A percentile compares a stretch with the other conserved stretches of the same genome.
These are phyloP conservation scores for Coemansia sp. DNA, from an alignment of 192 early-diverging fungal species.

Conservation along the genomic window DNA sequence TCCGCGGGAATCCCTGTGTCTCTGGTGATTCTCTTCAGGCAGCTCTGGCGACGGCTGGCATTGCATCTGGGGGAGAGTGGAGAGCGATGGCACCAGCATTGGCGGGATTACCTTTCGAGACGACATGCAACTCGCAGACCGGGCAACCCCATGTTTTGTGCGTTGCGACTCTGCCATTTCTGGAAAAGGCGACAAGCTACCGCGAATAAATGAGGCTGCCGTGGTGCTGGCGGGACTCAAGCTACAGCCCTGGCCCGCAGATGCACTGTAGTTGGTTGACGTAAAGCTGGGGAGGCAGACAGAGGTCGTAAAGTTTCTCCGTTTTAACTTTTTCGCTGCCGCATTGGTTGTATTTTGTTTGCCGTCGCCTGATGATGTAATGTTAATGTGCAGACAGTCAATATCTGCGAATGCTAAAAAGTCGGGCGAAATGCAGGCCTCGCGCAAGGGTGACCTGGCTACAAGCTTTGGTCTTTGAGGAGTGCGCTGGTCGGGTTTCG, in stretches of 20 bases:
- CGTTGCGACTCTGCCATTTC: not conserved
- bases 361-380: not conserved
- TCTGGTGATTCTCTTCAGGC: not conserved
- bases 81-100: slow-evolving; percentile 2
- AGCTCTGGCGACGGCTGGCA: not conserved
- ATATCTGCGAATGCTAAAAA: slow-evolving; percentile 39
- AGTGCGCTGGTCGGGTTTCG: not conserved
- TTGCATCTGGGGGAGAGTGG: not conserved
- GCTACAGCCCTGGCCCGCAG: slow-evolving; percentile 4
- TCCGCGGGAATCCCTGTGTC: slow-evolving; percentile 8
- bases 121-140: not conserved
- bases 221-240: not conserved
- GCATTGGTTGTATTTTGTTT: not conserved
- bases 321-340: not conserved
- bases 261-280: not conserved
- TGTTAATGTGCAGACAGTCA: slow-evolving; percentile 4
- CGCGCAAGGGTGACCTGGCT: slow-evolving; percentile 43
- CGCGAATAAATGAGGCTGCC: not conserved
- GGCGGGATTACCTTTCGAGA: not conserved
- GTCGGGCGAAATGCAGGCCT: slow-evolving; percentile 36
- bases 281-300: slow-evolving; percentile 1
- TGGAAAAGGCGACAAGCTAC: not conserved
- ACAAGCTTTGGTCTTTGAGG: slow-evolving; percentile 27
- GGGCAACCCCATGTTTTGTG: not conserved
- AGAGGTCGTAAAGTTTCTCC: slow-evolving; percentile 3